Percentiles rank a stretch among this genome's conserved stretches.
Conservation (phyloP, 2,329 filamentous ascomycete species). For the Diaporthe velutina region DNA sequence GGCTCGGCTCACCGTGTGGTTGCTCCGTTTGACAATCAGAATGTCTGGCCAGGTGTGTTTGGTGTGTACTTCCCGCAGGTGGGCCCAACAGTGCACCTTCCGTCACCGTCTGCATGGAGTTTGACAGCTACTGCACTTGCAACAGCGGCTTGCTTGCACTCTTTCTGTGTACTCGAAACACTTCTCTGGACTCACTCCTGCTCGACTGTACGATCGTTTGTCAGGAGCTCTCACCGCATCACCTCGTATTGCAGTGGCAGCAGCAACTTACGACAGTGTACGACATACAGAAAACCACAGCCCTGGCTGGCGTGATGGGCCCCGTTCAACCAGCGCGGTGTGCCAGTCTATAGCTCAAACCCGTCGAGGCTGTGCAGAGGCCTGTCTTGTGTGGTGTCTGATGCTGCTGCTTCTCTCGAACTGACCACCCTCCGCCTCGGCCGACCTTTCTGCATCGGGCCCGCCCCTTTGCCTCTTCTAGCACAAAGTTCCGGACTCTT, state of each 20-base stretch:
- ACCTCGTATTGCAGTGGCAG: slow-evolving; percentile 3
- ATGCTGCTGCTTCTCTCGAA: not conserved
- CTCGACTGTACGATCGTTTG: not conserved
- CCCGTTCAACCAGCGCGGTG: not conserved
- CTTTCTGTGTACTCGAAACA: not conserved
- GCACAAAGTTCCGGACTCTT: slow-evolving; percentile 7
- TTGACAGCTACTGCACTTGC: not conserved
- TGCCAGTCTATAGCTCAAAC: slow-evolving; percentile 15
- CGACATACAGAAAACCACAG: not conserved
- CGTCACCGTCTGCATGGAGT: not conserved
- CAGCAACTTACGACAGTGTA: slow-evolving; percentile 5
- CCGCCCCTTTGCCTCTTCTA: slow-evolving; percentile 5
- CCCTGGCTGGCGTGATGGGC: slow-evolving; percentile 5
- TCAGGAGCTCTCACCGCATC: not conserved
- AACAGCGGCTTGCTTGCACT: not conserved
- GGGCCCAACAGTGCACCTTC: slow-evolving; percentile 4
- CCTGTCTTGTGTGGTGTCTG: not conserved
- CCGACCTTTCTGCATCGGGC: not conserved
- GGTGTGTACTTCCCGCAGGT: too few species aligned
- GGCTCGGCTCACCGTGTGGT: slow-evolving; percentile 13
- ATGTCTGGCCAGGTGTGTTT: too few species aligned
- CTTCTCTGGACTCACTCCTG: not conserved
- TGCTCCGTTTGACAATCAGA: not conserved
- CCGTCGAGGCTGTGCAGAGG: slow-evolving; percentile 22
- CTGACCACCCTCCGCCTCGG: not conserved